A percentile compares a stretch with the other conserved stretches of the same genome.
These are phyloP conservation scores for Helminthosporium solani DNA, from an alignment of 2,329 filamentous ascomycete species.

Conservation along the genomic window DNA sequence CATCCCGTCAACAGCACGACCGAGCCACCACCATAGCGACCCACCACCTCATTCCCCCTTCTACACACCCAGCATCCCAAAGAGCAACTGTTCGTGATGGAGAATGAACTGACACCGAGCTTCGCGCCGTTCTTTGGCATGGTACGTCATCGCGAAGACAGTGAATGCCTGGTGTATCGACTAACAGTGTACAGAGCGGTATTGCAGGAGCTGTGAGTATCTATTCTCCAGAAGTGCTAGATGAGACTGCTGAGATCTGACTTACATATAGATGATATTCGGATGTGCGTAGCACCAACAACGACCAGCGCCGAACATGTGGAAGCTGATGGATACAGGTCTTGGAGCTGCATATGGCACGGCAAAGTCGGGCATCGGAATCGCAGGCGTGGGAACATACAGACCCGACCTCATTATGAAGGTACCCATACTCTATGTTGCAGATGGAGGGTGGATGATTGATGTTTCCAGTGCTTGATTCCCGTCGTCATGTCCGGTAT, in stretches of 20 bases:
- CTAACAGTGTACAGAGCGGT: slow-evolving; percentile 61
- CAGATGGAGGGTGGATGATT: background rate
- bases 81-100: slow-evolving; percentile 14
- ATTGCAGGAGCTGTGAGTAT: slow-evolving; percentile 67
- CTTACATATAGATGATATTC: slow-evolving; percentile 65
- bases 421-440: slow-evolving; percentile 48
- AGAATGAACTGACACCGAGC: slow-evolving; percentile 66
- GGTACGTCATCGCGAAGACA: slow-evolving; percentile 55
- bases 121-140: slow-evolving; percentile 88
- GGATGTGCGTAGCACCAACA: slow-evolving; percentile 61
- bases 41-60: background rate
- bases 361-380: slow-evolving; percentile 84
- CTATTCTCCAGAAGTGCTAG: slow-evolving; percentile 6
- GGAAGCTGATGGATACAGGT: slow-evolving; percentile 47
- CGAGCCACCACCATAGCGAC: slow-evolving; percentile 4
- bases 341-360: slow-evolving; percentile 82
- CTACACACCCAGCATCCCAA: background rate
- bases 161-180: slow-evolving; percentile 7
- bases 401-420: slow-evolving; percentile 90
- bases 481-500: slow-evolving; percentile 99
- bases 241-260: slow-evolving; percentile 24
- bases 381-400: slow-evolving; percentile 81
- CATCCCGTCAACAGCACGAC: background rate
- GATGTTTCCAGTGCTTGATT: slow-evolving; percentile 65
- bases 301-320: background rate